phyloP scores from a whole-genome alignment of 2,329 filamentous ascomycete genomes.

The Ophiostoma ulmi region DNA sequence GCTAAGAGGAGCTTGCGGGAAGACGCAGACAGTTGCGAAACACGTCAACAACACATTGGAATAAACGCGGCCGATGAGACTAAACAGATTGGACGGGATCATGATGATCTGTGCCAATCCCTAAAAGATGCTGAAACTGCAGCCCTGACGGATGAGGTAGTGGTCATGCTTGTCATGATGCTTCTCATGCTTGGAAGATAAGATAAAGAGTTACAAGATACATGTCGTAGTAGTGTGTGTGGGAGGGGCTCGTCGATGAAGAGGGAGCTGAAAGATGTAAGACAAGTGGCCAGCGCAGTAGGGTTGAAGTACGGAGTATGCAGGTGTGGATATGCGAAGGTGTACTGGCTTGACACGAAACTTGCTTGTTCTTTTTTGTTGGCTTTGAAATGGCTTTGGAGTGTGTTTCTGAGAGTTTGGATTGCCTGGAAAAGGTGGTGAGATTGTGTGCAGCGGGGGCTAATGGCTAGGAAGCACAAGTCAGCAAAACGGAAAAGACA shows the following conservation, averaged over 20 bases:
- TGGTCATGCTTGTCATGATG: background rate
- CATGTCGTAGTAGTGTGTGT: background rate
- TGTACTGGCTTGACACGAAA: background rate
- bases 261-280: conserved; percentile 14
- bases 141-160: background rate
- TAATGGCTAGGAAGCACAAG: background rate
- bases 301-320: background rate
- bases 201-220: background rate
- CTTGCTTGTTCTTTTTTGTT: background rate
- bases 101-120: background rate
- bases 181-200: background rate
- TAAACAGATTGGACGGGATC: background rate
- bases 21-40: background rate
- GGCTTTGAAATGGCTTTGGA: background rate
- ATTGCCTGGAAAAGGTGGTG: background rate
- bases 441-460: background rate
- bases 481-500: background rate
- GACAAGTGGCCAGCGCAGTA: conserved; percentile 9
- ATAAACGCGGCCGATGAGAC: background rate
- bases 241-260: background rate
- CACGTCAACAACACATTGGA: background rate
- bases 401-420: background rate
- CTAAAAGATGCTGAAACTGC: background rate
- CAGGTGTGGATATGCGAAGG: background rate
- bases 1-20: background rate